phyloP scores from a whole-genome alignment of 768 basidiomycete species.

The Agaricus sinodeliciosus region DNA sequence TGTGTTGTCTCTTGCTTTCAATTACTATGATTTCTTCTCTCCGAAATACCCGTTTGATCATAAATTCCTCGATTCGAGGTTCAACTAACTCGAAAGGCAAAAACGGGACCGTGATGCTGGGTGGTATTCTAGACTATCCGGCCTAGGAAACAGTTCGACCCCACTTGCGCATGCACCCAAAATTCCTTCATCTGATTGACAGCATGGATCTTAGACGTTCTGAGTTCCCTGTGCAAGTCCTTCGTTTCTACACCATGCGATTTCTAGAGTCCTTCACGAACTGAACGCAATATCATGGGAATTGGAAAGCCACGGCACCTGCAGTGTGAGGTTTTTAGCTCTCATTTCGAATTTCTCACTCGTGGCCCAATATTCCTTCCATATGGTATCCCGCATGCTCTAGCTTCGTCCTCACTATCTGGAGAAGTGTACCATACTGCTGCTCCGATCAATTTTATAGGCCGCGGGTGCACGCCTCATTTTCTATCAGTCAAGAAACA shows the following conservation, averaged over 20 bases:
- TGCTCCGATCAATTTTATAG: background rate
- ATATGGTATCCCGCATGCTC: background rate
- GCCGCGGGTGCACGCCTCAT: background rate
- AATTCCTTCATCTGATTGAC: background rate
- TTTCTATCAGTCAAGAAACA: background rate
- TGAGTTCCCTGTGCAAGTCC: background rate
- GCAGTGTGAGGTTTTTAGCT: background rate
- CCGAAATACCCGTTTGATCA: background rate
- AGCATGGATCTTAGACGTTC: background rate
- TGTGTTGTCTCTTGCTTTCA: background rate
- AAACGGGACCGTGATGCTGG: background rate
- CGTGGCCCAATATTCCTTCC: background rate
- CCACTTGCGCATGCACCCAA: background rate
- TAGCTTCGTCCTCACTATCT: background rate
- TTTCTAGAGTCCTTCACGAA: background rate
- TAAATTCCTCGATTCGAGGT: background rate
- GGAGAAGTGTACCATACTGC: background rate
- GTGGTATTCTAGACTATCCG: background rate
- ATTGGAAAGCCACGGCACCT: background rate
- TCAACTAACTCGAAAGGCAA: background rate
- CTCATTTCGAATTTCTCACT: background rate
- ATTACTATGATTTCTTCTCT: background rate
- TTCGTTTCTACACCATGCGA: background rate
- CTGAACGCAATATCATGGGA: constrained; percentile 5
- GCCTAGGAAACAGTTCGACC: background rate